Base-by-base conservation (phyloP, 2,329 filamentous ascomycete genomes). In the Bisporella sp. region DNA sequence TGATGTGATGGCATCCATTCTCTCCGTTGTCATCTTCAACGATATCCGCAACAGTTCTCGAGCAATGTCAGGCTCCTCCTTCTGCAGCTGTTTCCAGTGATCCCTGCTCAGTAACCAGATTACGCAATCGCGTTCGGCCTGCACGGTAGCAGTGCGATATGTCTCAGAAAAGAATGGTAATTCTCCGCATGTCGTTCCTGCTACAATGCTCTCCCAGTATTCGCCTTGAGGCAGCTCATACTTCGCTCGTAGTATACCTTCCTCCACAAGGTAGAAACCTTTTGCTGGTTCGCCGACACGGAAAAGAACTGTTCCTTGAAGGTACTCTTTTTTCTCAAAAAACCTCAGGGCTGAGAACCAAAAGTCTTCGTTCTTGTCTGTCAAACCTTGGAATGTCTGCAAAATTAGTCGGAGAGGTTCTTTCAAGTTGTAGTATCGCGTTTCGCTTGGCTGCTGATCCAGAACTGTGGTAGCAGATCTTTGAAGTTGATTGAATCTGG, bases 151-250 rank as follows among this genome's bases (percentile, higher is more conserved):
- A 4, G 91, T 97, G 13, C 93, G 79, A 47, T 81, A 76, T 1
- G 92, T 97, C 62, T 95, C 88, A 3, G 85, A 89, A 70, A 99
- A 99, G 72, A 99, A 99, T 0, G 93, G 93, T 48, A 99, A 70
- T 71, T 99, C 93, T 35, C 93, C 93, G 60, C 92, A 97, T 0
- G 93, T 96, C 1, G 93, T 93, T 12, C 93, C 93, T 0, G 91
- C 88, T 1, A 96, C 85, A 49, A 97, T 96, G 62, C 89, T 88
- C 68, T 99, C 93, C 54, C 87, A 89, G 59, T 95, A 87, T 59
- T 78, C 80, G 1, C 93, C 93, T 65, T 97, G 93, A 1, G 93
- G 90, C 32, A 95, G 77, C 55, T 92, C 80, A 65, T 99, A 97
- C 61, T 96, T 91, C 3, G 87, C 89, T 12, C 91, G 82, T 32